Base-by-base conservation (phyloP, 345 rosid species). In the Gynandropsis gynandra region DNA sequence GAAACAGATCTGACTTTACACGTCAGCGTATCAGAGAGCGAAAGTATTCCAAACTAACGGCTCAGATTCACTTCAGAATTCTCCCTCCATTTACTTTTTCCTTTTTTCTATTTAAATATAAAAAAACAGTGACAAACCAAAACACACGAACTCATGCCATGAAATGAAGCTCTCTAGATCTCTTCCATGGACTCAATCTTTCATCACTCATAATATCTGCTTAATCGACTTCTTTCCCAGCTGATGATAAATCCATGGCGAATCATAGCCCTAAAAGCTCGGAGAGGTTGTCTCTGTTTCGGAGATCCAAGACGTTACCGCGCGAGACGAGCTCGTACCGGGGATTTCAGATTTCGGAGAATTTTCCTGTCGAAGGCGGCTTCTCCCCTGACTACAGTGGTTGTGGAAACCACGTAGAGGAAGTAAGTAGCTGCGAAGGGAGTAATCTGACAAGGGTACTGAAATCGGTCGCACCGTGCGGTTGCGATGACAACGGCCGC, bases 261-360 rank as follows among this genome's bases (percentile, higher is more conserved):
- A 54, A 42, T 27, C 57, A 65, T 37, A 62, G 32, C 56, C 29
- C 62, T 2, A 62, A 41, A 54, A 75, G 54, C n/a, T 52, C 66
- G n/a, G 87, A 67, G 66, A 59, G 63, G 63, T 81, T 81, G 13
- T 83, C 81, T 10, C 67, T 80, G 4, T 71, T 72, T 50, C 78
- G 76, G 68, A 78, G 73, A 54, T 68, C 79, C 8, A 80, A 75
- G 29, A 69, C 79, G 0, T 20, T 64, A n/a, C 47, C 71, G 10
- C 61, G 55, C 13, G 67, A 54, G 24, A 66, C 71, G 14, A 45
- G 62, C 37, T 45, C 65, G 24, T 66, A 75, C 10, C 73, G 73
- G 14, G 80, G 74, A 79, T 84, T 80, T 19, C 76, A 76, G 0
- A 76, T 85, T 39, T 84, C 87, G 1, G 74, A 71, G 32, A 72